A percentile compares a stretch with the other conserved stretches of the same genome.
Conservation (phyloP, 495 filamentous ascomycete genomes). For the Lepraria neglecta region DNA sequence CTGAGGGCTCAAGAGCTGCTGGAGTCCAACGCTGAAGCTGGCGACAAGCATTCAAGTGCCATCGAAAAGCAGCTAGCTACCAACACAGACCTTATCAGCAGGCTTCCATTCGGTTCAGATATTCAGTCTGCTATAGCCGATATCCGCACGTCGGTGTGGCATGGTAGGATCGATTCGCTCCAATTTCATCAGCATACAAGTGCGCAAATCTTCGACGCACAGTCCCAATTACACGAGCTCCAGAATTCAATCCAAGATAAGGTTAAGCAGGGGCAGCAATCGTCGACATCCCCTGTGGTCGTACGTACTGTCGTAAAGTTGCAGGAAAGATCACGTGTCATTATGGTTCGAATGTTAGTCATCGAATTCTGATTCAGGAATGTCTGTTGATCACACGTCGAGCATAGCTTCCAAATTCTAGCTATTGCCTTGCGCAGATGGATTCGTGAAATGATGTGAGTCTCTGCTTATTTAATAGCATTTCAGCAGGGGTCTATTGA, state of each 20-base stretch:
- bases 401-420: background rate
- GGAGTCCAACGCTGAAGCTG: too few species aligned
- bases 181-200: background rate
- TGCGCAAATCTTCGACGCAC: background rate
- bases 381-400: too few species aligned
- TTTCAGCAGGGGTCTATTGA: background rate
- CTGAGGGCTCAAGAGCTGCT: too few species aligned
- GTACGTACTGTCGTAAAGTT: background rate
- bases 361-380: too few species aligned
- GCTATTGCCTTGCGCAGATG: background rate
- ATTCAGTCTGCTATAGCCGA: too few species aligned
- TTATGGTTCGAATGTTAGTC: background rate
- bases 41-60: too few species aligned
- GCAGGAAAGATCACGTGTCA: background rate
- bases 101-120: too few species aligned
- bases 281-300: background rate
- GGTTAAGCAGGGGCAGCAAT: background rate
- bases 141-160: too few species aligned
- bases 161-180: background rate
- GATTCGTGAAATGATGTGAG: background rate
- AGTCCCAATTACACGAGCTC: background rate
- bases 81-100: too few species aligned
- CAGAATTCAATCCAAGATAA: background rate
- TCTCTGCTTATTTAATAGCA: background rate
- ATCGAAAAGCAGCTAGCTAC: too few species aligned